Percentiles rank a stretch among this genome's conserved stretches.
phyloP scores from a whole-genome alignment of 306 rosid genomes.

The Rubus parviflorus region DNA sequence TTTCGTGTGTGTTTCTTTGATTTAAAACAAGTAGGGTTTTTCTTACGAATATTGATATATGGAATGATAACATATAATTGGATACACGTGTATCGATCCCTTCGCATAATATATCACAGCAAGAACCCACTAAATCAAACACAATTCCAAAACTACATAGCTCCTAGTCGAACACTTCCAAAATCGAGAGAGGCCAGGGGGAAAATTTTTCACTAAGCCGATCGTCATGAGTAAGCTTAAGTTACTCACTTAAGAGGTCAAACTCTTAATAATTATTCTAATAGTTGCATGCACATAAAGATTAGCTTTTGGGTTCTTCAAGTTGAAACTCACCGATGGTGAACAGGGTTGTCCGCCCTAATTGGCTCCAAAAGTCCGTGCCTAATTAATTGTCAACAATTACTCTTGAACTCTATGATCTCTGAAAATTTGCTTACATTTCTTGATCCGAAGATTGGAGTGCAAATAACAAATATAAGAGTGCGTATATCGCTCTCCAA shows the following conservation, averaged over 20 bases:
- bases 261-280: background rate
- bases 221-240: background rate
- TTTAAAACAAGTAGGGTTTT: conserved; percentile 46
- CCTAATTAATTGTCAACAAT: too few species aligned
- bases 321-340: background rate
- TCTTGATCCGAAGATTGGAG: background rate
- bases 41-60: conserved; percentile 20
- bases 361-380: too few species aligned
- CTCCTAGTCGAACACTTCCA: background rate
- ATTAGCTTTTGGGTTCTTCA: background rate
- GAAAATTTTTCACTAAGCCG: background rate
- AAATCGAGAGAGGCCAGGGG: background rate
- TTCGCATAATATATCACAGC: conserved; percentile 24
- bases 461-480: background rate
- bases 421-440: too few species aligned
- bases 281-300: background rate
- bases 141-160: background rate
- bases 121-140: conserved; percentile 13
- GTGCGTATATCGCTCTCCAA: background rate
- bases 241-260: background rate
- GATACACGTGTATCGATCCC: conserved; percentile 59
- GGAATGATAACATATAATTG: conserved; percentile 28
- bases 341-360: background rate
- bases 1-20: conserved; percentile 38
- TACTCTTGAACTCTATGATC: too few species aligned